These are phyloP conservation scores for Coemansia guatemalensis DNA, from an alignment of 192 early-diverging fungal species.

Conservation along the genomic window DNA sequence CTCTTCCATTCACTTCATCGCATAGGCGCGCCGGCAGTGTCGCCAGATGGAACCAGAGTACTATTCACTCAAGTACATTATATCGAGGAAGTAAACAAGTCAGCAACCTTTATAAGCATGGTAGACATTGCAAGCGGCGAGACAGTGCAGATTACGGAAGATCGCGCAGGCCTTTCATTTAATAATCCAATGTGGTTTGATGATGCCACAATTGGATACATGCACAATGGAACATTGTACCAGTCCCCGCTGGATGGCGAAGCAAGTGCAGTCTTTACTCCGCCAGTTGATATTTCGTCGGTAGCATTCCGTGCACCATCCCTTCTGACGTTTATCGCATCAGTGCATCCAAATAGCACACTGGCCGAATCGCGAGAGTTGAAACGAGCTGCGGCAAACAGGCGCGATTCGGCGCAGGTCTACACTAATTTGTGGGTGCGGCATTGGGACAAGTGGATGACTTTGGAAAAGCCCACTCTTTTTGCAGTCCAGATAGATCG, in stretches of 20 bases:
- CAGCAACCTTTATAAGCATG: slow-evolving; percentile 23
- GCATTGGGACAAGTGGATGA: slow-evolving; percentile 72
- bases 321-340: slow-evolving; percentile 23
- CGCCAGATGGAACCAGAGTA: slow-evolving; percentile 23
- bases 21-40: slow-evolving; percentile 19
- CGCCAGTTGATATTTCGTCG: slow-evolving; percentile 13
- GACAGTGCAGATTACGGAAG: slow-evolving; percentile 9
- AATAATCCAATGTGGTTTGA: slow-evolving; percentile 35
- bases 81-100: slow-evolving; percentile 27
- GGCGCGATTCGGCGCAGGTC: slow-evolving; percentile 60
- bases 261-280: slow-evolving; percentile 15
- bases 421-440: slow-evolving; percentile 72
- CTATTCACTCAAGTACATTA: slow-evolving; percentile 28
- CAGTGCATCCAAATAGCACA: slow-evolving; percentile 35
- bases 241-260: slow-evolving; percentile 1
- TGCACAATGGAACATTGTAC: slow-evolving; percentile 25
- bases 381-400: slow-evolving; percentile 15
- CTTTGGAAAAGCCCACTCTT: slow-evolving; percentile 59
- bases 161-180: slow-evolving; percentile 12
- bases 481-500: slow-evolving; percentile 52
- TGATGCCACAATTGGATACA: slow-evolving; percentile 23
- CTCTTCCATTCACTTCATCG: slow-evolving; percentile 25
- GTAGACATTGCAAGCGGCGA: slow-evolving; percentile 14
- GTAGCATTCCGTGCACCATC: slow-evolving; percentile 12
- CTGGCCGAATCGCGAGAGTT: slow-evolving; percentile 44